A percentile compares a stretch with the other conserved stretches of the same genome.
phyloP scores from a whole-genome alignment of 495 filamentous ascomycete genomes.

The Echria macrotheca region DNA sequence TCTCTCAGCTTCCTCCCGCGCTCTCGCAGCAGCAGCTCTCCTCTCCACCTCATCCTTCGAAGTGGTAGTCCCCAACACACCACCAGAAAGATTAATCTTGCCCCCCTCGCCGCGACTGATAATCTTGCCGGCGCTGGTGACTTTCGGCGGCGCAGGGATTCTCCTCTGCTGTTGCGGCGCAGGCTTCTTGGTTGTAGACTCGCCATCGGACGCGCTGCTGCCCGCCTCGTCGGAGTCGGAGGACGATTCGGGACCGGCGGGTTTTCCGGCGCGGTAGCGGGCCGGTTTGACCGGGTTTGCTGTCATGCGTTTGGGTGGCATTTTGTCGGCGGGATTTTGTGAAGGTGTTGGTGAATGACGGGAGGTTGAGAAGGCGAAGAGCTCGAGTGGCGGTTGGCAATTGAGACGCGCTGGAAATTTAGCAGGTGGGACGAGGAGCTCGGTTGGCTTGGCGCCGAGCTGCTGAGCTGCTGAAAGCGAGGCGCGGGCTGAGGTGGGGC shows the following conservation, averaged over 20 bases:
- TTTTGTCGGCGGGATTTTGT: constrained; percentile 34
- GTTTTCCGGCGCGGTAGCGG: constrained; percentile 83
- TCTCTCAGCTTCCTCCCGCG: constrained; percentile 37
- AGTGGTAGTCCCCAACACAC: constrained; percentile 36
- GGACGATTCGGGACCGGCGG: constrained; percentile 57
- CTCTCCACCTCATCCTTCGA: constrained; percentile 41
- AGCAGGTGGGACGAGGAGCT: no score
- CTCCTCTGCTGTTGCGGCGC: constrained; percentile 26
- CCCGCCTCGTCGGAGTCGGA: constrained; percentile 56
- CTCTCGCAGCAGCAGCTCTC: constrained; percentile 37
- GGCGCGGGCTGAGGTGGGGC: constrained; percentile 7
- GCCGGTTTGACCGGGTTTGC: constrained; percentile 79
- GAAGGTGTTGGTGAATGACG: not conserved
- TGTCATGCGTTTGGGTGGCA: constrained; percentile 92
- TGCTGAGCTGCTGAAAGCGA: no score
- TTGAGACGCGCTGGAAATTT: constrained; percentile 3
- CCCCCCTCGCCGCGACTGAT: constrained; percentile 57
- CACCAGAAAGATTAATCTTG: constrained; percentile 62
- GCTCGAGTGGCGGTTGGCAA: not conserved
- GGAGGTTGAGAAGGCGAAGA: not conserved
- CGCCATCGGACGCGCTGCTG: constrained; percentile 45
- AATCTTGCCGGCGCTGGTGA: constrained; percentile 49
- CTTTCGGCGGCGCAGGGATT: constrained; percentile 53
- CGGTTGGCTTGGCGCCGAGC: no score
- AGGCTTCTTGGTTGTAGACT: constrained; percentile 25